A percentile compares a stretch with the other conserved stretches of the same genome.
Evolutionary conservation across 768 basidiomycete species (phyloP).

Genomic region (Phallus indusiatus): DNA sequence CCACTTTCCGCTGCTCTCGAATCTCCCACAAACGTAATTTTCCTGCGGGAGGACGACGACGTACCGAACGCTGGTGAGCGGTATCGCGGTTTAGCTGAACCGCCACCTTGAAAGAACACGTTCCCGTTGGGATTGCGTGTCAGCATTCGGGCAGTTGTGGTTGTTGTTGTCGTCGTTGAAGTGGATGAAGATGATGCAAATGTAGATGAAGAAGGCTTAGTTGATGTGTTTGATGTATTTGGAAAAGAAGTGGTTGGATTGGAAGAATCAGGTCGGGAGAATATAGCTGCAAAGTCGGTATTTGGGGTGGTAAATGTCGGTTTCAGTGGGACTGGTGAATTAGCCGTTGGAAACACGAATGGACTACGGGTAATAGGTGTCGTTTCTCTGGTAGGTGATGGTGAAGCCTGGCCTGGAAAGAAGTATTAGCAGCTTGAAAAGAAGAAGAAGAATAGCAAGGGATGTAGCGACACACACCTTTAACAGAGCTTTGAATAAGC

Average conservation of each 20-base stretch:
- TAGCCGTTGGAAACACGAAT: neutral
- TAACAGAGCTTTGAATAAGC: conserved; percentile 6
- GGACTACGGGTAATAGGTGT: neutral
- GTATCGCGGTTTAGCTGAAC: conserved; percentile 60
- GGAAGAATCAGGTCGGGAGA: neutral
- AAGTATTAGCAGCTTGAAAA: neutral
- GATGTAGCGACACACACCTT: neutral
- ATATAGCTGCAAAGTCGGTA: conserved; percentile 4
- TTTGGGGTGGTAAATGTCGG: conserved; percentile 6
- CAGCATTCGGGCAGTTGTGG: conserved; percentile 26
- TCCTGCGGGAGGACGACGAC: conserved; percentile 31
- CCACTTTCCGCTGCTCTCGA: conserved; percentile 30
- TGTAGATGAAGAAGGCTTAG: neutral
- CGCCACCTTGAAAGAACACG: conserved; percentile 68
- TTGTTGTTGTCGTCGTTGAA: neutral
- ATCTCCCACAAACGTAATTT: conserved; percentile 32
- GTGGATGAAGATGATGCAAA: too few relatives aligned
- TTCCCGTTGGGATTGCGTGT: conserved; percentile 65
- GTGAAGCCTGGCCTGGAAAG: neutral
- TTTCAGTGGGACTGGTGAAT: neutral
- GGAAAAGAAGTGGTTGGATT: neutral
- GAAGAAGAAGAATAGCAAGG: neutral
- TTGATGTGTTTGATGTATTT: neutral
- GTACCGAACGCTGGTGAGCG: conserved; percentile 64
- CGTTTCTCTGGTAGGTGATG: neutral